Base-by-base conservation (phyloP, 1,284 basidiomycete genomes). In the Ustilago nuda region DNA sequence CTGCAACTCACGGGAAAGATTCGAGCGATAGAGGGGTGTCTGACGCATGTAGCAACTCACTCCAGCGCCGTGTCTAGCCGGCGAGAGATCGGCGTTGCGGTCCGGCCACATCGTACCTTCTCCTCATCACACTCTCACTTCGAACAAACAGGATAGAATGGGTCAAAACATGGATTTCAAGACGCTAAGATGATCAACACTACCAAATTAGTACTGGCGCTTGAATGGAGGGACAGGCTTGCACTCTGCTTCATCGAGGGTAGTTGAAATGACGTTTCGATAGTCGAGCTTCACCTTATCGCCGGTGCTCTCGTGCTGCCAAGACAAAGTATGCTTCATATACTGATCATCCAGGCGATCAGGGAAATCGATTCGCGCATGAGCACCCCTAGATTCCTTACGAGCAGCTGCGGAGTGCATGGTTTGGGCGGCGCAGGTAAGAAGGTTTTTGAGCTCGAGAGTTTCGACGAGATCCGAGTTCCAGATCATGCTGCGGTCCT, bases 401-500 rank as follows among this genome's bases (percentile, higher is more conserved):
- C 97, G 92, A 61, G 94, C 95, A 69, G 95, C 94, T 59, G 97
- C 97, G 61, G 94, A 92, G 48, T 92, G 92, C 86, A 99, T 95
- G 51, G 97, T 99, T 88, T 99, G 96, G 61, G 95, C 90, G 61
- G 97, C 96, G 83, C 92, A 94, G 85, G 96, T 95, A 82, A 97
- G 90, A 76, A 98, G 89, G 88, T 99, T 99, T 86, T 94, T 92
- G 51, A 99, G 92, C 88, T 99, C 97, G 62, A 99, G 90, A 13
- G 94, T 97, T 89, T 99, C 97, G 74, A 98, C 90, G 66, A 99
- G 91, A 86, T 99, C 97, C 45, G 76, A 76, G 71, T 83, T 84
- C 97, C 96, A 98, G 88, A 99, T 97, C 94, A 98, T 93, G 86
- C 93, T 94, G 85, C 96, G 91, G 88, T 99, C 97, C 89, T 96